Base-by-base conservation (phyloP, 345 rosid genomes). In the Brassica cretica region DNA sequence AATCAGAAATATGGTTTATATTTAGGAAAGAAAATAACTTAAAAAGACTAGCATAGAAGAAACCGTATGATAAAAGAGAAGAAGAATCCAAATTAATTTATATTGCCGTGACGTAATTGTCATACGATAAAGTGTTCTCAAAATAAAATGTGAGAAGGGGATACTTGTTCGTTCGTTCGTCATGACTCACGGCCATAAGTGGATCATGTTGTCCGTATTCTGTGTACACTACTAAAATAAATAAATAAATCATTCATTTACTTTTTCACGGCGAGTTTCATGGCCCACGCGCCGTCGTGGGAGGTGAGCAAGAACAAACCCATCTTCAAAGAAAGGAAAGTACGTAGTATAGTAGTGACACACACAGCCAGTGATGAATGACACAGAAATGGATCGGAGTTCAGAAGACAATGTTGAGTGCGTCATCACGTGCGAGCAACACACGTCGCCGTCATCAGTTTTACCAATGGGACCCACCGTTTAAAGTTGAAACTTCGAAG, bases 201-300 rank as follows among this genome's bases (percentile, higher is more conserved):
- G 76, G 81, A 29, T 77, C 72, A 78, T 58, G 76, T 72, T 55
- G 81, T 78, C 81, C 76, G 71, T 37, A 78, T 56, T 29, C 72
- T 78, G 18, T 65, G 35, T 44, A 78, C 72, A 63, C 58, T 49
- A 4, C 56, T 49, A n/a, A 49, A 49, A 44, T 1, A 49, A 49
- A 44, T 11, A 44, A 41, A 51, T 5, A n/a, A 51, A 51, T 51
- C 18, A 15, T 51, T 18, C 18, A 4, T 46, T 46, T 46, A 51
- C 18, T 5, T 51, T n/a, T 2, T n/a, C 56, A 5, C 19, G 56
- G 56, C 19, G 56, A 46, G 55, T 46, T 12, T 46, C 55, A 46
- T 5, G 46, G 46, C 46, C 15, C 69, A 73, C 82, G 78, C 82
- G 70, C 82, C 78, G 41, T 64, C 82, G 74, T 79, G 10, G 39